Conservation (phyloP, 768 basidiomycete genomes). For the Amanita rimosa region DNA sequence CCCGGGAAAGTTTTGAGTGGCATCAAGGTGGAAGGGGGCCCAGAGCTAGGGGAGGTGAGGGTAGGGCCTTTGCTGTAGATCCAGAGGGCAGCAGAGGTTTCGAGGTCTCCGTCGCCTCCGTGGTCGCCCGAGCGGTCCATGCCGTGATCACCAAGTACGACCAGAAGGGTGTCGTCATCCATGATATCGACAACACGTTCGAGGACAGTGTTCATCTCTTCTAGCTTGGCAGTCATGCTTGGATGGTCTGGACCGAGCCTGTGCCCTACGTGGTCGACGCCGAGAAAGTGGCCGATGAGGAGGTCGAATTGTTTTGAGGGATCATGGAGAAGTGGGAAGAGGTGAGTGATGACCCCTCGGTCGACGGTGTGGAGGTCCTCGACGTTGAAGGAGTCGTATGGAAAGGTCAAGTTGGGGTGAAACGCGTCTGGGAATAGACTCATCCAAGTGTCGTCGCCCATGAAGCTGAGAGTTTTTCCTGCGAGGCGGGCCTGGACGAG, state of each 20-base stretch:
- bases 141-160: slow-evolving; percentile 93
- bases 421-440: too few relatives aligned
- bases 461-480: too few relatives aligned
- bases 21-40: slow-evolving; percentile 39
- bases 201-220: slow-evolving; percentile 81
- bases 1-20: slow-evolving; percentile 50
- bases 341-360: slow-evolving; percentile 72
- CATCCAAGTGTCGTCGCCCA: too few relatives aligned
- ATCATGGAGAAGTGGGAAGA: slow-evolving; percentile 67
- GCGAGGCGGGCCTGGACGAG: too few relatives aligned
- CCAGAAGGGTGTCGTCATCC: slow-evolving; percentile 82
- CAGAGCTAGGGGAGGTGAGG: slow-evolving; percentile 22
- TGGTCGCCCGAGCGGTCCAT: slow-evolving; percentile 96
- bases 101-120: slow-evolving; percentile 80
- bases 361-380: slow-evolving; percentile 97
- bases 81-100: slow-evolving; percentile 85
- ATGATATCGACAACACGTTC: slow-evolving; percentile 57
- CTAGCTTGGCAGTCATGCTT: slow-evolving; percentile 75
- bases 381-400: slow-evolving; percentile 65
- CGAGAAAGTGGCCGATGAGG: slow-evolving; percentile 85
- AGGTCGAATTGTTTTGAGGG: slow-evolving; percentile 62
- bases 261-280: slow-evolving; percentile 95
- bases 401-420: too few relatives aligned
- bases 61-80: slow-evolving; percentile 73
- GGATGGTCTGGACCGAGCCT: slow-evolving; percentile 85